Percentiles rank a stretch among this genome's conserved stretches.
Conservation (phyloP, 2,329 filamentous ascomycete genomes). For the Pseudocercospora fuligena region DNA sequence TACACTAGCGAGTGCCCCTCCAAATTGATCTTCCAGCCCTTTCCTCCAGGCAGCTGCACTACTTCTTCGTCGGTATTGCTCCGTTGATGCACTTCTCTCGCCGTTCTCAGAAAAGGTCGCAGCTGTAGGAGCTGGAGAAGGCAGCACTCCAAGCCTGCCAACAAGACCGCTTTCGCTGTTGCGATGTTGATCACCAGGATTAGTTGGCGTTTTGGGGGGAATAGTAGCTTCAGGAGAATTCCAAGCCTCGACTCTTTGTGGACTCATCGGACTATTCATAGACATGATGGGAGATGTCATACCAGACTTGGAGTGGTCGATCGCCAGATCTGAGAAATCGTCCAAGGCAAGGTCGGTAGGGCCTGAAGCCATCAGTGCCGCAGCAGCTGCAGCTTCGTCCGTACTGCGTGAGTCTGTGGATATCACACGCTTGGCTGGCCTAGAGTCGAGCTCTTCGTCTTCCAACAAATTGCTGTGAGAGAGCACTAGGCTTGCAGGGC, state of each 20-base stretch:
- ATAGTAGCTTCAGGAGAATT: slow-evolving; percentile 32
- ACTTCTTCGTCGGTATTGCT: slow-evolving; percentile 18
- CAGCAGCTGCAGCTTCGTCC: slow-evolving; percentile 5
- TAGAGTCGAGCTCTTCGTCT: slow-evolving; percentile 10
- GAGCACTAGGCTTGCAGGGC: slow-evolving; percentile 25
- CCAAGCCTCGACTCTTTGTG: slow-evolving; percentile 32
- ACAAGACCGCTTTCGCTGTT: slow-evolving; percentile 8
- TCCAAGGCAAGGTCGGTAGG: slow-evolving; percentile 12
- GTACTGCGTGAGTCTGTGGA: background rate
- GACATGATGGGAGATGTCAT: background rate
- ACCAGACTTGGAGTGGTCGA: slow-evolving; percentile 12
- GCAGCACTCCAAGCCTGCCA: slow-evolving; percentile 36
- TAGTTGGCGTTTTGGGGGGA: slow-evolving; percentile 23
- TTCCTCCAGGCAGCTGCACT: slow-evolving; percentile 17
- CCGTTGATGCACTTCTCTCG: slow-evolving; percentile 15
- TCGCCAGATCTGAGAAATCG: slow-evolving; percentile 26
- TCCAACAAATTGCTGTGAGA: slow-evolving; percentile 18
- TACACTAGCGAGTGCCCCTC: slow-evolving; percentile 12
- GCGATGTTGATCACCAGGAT: background rate
- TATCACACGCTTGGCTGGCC: background rate
- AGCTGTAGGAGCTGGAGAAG: slow-evolving; percentile 35
- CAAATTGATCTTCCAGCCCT: slow-evolving; percentile 17
- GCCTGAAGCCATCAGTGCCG: background rate
- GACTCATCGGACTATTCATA: background rate
- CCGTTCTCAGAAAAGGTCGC: slow-evolving; percentile 25